Evolutionary conservation across 2,329 filamentous ascomycete species (phyloP).

Genomic region (Diaporthe vaccinii): DNA sequence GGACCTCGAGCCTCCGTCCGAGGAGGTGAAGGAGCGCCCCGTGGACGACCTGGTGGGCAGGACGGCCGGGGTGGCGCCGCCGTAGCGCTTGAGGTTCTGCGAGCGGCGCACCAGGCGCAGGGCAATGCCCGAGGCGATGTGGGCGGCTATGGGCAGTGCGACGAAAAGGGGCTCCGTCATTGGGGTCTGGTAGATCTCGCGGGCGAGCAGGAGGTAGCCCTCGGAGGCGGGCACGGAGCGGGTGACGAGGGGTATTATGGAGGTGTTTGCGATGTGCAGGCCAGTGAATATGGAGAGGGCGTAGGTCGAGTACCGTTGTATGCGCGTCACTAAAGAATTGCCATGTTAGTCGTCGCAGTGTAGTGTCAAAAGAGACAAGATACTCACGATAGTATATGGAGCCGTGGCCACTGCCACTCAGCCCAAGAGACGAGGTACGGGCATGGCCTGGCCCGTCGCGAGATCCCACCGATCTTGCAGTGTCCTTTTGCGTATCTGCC

Average conservation of each 20-base stretch:
- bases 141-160: slow-evolving; percentile 78
- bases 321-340: slow-evolving; percentile 67
- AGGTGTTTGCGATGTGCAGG: slow-evolving; percentile 85
- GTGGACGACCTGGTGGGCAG: slow-evolving; percentile 53
- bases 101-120: slow-evolving; percentile 81
- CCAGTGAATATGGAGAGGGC: slow-evolving; percentile 82
- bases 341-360: background rate
- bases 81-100: slow-evolving; percentile 81
- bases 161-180: slow-evolving; percentile 85
- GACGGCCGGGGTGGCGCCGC: slow-evolving; percentile 73
- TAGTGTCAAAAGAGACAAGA: background rate
- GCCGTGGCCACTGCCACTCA: slow-evolving; percentile 75
- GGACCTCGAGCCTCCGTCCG: slow-evolving; percentile 45
- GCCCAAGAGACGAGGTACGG: slow-evolving; percentile 61
- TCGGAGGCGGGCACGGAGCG: slow-evolving; percentile 82
- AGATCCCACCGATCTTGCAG: slow-evolving; percentile 19
- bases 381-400: slow-evolving; percentile 81
- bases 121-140: slow-evolving; percentile 82
- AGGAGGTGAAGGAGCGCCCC: slow-evolving; percentile 48
- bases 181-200: slow-evolving; percentile 91
- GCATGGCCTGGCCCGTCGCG: slow-evolving; percentile 42
- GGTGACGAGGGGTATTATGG: slow-evolving; percentile 82
- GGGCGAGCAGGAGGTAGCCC: slow-evolving; percentile 88
- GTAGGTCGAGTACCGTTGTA: slow-evolving; percentile 93
- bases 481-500: slow-evolving; percentile 14